Evolutionary conservation across 106 monocot species (phyloP), one percentile per base, ranked within the genome.

Genomic region (Alisma plantagoaquatica): DNA sequence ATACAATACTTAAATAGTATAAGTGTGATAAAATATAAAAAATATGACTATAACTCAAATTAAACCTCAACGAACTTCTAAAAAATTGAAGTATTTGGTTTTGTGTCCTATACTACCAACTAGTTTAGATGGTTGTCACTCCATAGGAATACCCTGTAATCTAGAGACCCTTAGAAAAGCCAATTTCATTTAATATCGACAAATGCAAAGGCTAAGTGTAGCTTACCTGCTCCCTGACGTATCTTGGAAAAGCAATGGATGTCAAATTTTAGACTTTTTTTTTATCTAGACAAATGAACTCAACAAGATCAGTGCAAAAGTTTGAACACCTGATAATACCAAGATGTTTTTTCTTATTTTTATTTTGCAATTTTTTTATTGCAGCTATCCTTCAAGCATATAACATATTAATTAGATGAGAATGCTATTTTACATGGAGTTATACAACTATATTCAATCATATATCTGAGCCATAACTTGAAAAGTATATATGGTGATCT

Each of bases 271-370:
- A 96, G 0, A 89, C 96, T 25, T 88, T 89, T 54, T 88, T 96
- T 73, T 89, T 84, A 61, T 53, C 49, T 38, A 84, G 78, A 62
- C 96, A 89, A 15, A 76, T 89, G 61, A 50, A 96, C 63, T 96
- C 89, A 57, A 96, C 67, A n/a, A 96, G 78, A 57, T 96, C 96
- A 30, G 96, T 96, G 23, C 96, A 96, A 27, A 96, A 67, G 57
- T 96, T 96, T 43, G 96, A 96, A 60, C 78, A 96, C 52, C 89
- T 96, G 32, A 96, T 96, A 4, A 89, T 96, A 18, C 96, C 96
- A 30, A 96, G 70, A 76, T 96, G 88, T 27, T 89, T n/a, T n/a
- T n/a, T n/a, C n/a, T n/a, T n/a, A n/a, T n/a, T n/a, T n/a, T n/a
- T n/a, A 73, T 61, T 96, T 88, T 54, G 88, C 89, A 53, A 88